Conservation (phyloP, 2,329 filamentous ascomycete species). For the Trichoderma brevicompactum region DNA sequence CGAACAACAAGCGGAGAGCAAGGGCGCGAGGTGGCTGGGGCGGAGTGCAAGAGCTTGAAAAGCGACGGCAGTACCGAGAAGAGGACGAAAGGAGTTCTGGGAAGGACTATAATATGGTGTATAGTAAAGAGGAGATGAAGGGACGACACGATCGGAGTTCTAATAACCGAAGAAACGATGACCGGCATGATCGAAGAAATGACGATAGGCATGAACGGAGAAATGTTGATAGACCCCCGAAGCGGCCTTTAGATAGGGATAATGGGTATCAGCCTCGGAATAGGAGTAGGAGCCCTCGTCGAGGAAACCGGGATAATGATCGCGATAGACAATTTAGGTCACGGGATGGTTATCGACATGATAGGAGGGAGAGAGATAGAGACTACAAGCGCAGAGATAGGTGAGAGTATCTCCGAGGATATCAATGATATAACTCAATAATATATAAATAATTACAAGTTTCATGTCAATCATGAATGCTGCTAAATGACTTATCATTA, state of each 20-base stretch:
- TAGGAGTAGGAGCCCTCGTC: slow-evolving; percentile 49
- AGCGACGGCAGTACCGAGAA: slow-evolving; percentile 86
- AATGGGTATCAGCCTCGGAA: slow-evolving; percentile 38
- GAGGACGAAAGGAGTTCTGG: slow-evolving; percentile 54
- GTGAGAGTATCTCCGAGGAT: neutral
- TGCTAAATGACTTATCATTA: neutral
- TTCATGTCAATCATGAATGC: too few species aligned
- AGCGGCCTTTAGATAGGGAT: neutral
- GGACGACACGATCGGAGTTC: slow-evolving; percentile 45
- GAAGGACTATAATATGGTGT: slow-evolving; percentile 76
- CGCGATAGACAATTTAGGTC: slow-evolving; percentile 29
- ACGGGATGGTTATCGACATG: slow-evolving; percentile 39
- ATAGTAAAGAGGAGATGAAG: slow-evolving; percentile 72
- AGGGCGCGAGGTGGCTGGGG: slow-evolving; percentile 78
- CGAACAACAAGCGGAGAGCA: slow-evolving; percentile 76
- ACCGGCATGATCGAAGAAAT: slow-evolving; percentile 30
- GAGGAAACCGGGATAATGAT: slow-evolving; percentile 42
- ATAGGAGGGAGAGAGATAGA: slow-evolving; percentile 30
- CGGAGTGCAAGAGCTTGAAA: slow-evolving; percentile 85
- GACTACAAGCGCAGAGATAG: slow-evolving; percentile 57
- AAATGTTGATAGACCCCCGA: slow-evolving; percentile 15
- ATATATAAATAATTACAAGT: neutral
- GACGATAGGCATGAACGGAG: slow-evolving; percentile 28
- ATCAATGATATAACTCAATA: neutral
- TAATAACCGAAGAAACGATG: slow-evolving; percentile 31